Base-by-base conservation (phyloP, 306 rosid species). In the Lathyrus tuberosus region DNA sequence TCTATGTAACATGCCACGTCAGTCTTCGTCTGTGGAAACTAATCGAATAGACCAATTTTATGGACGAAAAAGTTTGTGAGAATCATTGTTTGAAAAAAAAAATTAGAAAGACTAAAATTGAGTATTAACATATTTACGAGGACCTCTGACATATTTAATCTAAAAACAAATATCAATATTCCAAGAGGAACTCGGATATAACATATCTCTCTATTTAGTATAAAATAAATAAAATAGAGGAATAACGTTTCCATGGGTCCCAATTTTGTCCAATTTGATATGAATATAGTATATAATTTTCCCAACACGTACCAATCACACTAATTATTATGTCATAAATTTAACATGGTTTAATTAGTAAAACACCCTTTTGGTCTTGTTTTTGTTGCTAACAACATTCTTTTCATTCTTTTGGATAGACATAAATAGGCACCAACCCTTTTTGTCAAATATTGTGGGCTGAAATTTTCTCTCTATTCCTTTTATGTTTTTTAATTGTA, bases 361-460 rank as follows among this genome's bases (percentile, higher is more conserved):
- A 62, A 54, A 67, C 41, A 58, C 28, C 16, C 47, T 41, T 56
- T 26, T 37, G 42, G 72, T 54, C 69, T 53, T 57, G 40, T 72
- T 43, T 72, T 66, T 5, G 74, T 48, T 18, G 73, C 26, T 52
- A 70, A 67, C 14, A 18, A 47, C 49, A 61, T 71, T 42, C 52
- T 10, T 26, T 65, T 51, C 49, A 66, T 59, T 35, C 63, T 61
- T 72, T 72, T 54, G 58, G 28, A 35, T 24, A 20, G 10, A 79
- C 31, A 70, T 28, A 64, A 69, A 69, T 56, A 69, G 17, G 15
- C 31, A 33, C 26, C 64, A 31, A 3, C 61, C 15, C 22, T 4
- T 43, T 14, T 62, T 66, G 77, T 66, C 84, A 76, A 69, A 79
- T 62, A 62, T 13, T 20, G 84, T 52, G 69, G 70, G 87, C 81